Evolutionary conservation across 2,329 filamentous ascomycete genomes (phyloP).

Genomic region (Penicillium carneum): DNA sequence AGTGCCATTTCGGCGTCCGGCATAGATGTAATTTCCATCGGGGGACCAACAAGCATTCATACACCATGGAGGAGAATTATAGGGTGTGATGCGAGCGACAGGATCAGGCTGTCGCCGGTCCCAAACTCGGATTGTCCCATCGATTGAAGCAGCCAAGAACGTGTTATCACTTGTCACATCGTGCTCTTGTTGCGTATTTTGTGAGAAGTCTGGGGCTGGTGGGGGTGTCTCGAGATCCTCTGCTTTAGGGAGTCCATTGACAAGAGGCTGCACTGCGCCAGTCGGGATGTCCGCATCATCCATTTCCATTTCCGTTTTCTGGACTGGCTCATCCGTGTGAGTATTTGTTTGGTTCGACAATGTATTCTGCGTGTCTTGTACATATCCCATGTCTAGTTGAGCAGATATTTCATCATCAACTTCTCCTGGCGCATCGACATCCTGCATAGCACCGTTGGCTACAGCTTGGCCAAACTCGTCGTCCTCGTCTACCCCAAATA

Average conservation of each 20-base stretch:
- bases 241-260: constrained; percentile 54
- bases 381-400: constrained; percentile 16
- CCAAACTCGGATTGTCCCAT: constrained; percentile 59
- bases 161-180: constrained; percentile 70
- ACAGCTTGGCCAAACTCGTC: constrained; percentile 81
- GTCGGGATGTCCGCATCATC: constrained; percentile 34
- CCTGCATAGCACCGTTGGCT: constrained; percentile 65
- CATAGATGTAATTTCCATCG: constrained; percentile 94
- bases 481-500: constrained; percentile 81
- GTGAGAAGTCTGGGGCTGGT: constrained; percentile 31
- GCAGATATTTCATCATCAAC: constrained; percentile 35
- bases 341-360: constrained; percentile 8
- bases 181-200: constrained; percentile 46
- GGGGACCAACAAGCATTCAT: constrained; percentile 97
- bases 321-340: constrained; percentile 16
- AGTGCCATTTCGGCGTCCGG: constrained; percentile 85
- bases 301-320: constrained; percentile 30
- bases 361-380: constrained; percentile 7
- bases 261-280: constrained; percentile 39
- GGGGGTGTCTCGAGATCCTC: constrained; percentile 49
- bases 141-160: constrained; percentile 77
- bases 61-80: constrained; percentile 89
- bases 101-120: constrained; percentile 72
- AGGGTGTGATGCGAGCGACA: constrained; percentile 77
- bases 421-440: constrained; percentile 53